These are phyloP conservation scores for Kappamyces sp. DNA, from an alignment of 192 early-diverging fungal genomes.

Conservation along the genomic window DNA sequence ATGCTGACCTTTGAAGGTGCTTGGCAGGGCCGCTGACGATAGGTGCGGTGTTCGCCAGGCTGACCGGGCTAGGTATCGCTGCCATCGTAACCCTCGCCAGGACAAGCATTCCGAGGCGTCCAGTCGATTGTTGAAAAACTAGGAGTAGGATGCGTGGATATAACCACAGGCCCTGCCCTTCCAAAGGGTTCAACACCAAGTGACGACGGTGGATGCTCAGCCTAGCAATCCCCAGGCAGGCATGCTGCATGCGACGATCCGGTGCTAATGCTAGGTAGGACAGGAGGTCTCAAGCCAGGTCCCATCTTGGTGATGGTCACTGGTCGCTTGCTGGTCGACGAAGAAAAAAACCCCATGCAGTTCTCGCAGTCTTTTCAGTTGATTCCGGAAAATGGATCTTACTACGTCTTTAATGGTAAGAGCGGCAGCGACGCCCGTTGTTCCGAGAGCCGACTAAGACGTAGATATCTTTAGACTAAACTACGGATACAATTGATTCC, in stretches of 20 bases:
- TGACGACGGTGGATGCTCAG: constrained; percentile 78
- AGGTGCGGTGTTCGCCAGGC: too few relatives aligned
- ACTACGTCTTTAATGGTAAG: constrained; percentile 75
- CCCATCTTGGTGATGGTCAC: constrained; percentile 76
- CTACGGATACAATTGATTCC: constrained; percentile 45
- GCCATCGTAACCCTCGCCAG: too few relatives aligned
- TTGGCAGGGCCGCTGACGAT: too few relatives aligned
- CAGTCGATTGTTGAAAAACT: constrained; percentile 72
- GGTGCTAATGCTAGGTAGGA: too few relatives aligned
- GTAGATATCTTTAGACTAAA: constrained; percentile 75
- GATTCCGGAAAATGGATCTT: constrained; percentile 59
- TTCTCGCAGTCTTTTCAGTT: constrained; percentile 87
- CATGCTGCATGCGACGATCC: too few relatives aligned
- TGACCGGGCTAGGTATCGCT: too few relatives aligned
- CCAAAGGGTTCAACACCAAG: constrained; percentile 60
- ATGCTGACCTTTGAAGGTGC: constrained; percentile 90
- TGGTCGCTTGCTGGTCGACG: constrained; percentile 82
- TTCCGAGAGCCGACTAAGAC: neutral
- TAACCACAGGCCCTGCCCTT: constrained; percentile 65
- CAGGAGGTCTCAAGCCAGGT: too few relatives aligned
- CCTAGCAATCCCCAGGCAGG: constrained; percentile 53
- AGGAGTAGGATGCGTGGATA: constrained; percentile 41
- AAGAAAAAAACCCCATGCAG: constrained; percentile 70
- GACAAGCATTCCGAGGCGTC: constrained; percentile 53
- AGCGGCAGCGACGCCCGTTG: neutral